Conservation (phyloP, 305 asterid genomes). For the Ruellia speciosa region DNA sequence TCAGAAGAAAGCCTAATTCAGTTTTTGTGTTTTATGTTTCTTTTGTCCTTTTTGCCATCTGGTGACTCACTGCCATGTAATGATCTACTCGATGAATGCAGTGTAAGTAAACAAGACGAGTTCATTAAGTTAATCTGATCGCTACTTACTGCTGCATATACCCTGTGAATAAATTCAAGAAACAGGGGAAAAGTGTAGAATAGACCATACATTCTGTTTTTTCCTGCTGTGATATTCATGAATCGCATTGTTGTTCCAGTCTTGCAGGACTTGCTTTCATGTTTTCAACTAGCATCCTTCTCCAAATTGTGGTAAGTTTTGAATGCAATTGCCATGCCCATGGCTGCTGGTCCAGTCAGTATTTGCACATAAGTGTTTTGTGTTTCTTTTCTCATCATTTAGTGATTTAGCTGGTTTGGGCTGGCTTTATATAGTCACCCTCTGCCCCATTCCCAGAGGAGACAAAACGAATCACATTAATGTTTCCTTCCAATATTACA, state of each 20-base stretch:
- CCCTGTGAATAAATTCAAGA: conserved; percentile 5
- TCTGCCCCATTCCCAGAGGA: not conserved
- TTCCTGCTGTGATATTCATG: conserved; percentile 13
- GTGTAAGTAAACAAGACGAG: conserved; percentile 54
- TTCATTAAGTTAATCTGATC: conserved; percentile 17
- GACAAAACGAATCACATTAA: too few relatives aligned
- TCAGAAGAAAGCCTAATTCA: conserved; percentile 15
- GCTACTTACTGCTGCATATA: conserved; percentile 16
- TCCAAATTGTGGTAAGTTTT: conserved; percentile 77
- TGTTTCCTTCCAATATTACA: too few relatives aligned
- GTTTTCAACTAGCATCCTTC: conserved; percentile 89
- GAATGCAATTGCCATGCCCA: conserved; percentile 1
- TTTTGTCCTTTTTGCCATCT: conserved; percentile 23
- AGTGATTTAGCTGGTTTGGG: not conserved
- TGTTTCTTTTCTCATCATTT: not conserved
- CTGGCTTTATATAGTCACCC: not conserved
- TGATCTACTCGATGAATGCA: conserved; percentile 35
- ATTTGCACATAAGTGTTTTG: too few relatives aligned
- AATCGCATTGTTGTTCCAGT: conserved; percentile 36
- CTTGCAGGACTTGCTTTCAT: conserved; percentile 98
- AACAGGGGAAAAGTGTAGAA: conserved; percentile 12
- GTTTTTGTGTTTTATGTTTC: conserved; percentile 11
- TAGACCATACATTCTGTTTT: conserved; percentile 4
- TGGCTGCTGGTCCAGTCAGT: not conserved
- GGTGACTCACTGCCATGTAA: conserved; percentile 24